These are phyloP conservation scores for Mallotus japonicus DNA, from an alignment of 441 rosid species.

Conservation along the genomic window DNA sequence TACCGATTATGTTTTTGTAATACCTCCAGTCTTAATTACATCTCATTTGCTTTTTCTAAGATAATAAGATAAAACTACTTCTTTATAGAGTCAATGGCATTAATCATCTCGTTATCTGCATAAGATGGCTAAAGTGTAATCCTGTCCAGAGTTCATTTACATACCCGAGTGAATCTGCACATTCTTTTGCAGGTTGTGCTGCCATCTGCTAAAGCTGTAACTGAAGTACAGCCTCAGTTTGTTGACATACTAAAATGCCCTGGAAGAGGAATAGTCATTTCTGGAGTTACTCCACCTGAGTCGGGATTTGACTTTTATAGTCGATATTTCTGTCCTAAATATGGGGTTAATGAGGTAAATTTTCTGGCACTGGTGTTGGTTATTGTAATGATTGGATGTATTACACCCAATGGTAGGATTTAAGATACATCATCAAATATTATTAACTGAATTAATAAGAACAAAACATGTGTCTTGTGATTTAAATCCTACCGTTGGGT, in stretches of 20 bases:
- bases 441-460: too few relatives aligned
- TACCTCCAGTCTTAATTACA: not conserved
- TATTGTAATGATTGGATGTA: too few relatives aligned
- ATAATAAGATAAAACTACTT: not conserved
- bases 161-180: not conserved
- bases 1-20: conserved; percentile 46
- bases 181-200: conserved; percentile 49
- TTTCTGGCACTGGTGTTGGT: not conserved
- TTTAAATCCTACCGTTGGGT: too few relatives aligned
- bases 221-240: conserved; percentile 45
- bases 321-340: conserved; percentile 61
- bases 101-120: not conserved
- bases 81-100: not conserved
- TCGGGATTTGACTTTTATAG: conserved; percentile 70
- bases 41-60: not conserved
- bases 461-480: too few relatives aligned
- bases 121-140: not conserved
- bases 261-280: conserved; percentile 53
- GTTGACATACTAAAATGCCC: conserved; percentile 55
- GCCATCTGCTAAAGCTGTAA: conserved; percentile 56
- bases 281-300: conserved; percentile 49
- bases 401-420: too few relatives aligned
- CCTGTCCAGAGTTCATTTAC: not conserved
- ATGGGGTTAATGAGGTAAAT: conserved; percentile 58
- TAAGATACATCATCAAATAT: too few relatives aligned